Conservation (phyloP, 2,329 filamentous ascomycete genomes). For the Rosellinia necatrix region DNA sequence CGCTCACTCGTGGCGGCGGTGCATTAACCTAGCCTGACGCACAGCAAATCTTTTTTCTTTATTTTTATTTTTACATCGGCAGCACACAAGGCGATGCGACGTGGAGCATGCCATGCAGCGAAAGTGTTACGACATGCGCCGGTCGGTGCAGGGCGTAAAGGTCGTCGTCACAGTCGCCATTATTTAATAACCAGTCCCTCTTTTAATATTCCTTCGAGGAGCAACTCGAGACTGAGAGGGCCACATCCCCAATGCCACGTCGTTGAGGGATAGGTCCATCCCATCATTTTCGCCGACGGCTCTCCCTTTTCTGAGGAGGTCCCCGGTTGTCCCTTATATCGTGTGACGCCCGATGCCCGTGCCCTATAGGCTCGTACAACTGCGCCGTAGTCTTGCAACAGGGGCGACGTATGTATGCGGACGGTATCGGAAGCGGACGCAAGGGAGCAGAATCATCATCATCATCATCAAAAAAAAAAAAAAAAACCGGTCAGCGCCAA, state of each 20-base stretch:
- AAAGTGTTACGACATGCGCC: neutral
- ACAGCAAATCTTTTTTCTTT: conserved; percentile 18
- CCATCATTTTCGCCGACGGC: conserved; percentile 8
- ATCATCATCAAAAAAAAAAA: too few relatives aligned
- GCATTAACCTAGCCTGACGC: conserved; percentile 17
- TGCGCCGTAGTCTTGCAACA: conserved; percentile 16
- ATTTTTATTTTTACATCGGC: conserved; percentile 21
- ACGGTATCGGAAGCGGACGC: conserved; percentile 2
- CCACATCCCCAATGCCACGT: conserved; percentile 25
- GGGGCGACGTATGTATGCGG: neutral
- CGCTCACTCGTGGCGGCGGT: conserved; percentile 12
- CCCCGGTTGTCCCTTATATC: conserved; percentile 9
- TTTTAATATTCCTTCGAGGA: too few relatives aligned
- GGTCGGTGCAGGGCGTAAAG: neutral
- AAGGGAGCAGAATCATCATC: neutral
- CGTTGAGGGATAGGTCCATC: conserved; percentile 10
- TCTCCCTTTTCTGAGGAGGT: neutral
- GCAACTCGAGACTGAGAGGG: too few relatives aligned
- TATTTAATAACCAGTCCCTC: neutral
- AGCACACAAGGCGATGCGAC: conserved; percentile 18
- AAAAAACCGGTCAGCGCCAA: conserved; percentile 11
- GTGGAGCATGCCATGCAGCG: conserved; percentile 9
- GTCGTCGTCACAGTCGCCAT: neutral
- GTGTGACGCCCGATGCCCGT: conserved; percentile 14
- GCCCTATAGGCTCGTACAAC: conserved; percentile 10